Percentiles rank a stretch among this genome's conserved stretches.
phyloP scores from a whole-genome alignment of 345 rosid genomes.

The Corymbia maculata region DNA sequence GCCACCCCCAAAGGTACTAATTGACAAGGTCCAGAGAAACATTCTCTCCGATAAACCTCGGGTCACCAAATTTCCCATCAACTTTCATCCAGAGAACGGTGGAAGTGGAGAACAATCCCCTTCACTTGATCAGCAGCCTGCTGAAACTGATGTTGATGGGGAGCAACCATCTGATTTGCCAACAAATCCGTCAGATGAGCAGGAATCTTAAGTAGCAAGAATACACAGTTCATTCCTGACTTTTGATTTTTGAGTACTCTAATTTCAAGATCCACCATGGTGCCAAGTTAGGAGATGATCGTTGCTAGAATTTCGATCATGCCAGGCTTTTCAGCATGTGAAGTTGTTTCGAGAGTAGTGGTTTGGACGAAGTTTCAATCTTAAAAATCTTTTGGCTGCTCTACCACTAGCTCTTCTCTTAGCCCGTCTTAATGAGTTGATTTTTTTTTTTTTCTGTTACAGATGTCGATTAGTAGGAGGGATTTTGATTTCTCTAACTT shows the following conservation, averaged over 20 bases:
- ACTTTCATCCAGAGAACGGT: slow-evolving; percentile 70
- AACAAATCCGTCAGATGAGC: slow-evolving; percentile 13
- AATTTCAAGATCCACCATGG: neutral
- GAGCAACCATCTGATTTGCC: slow-evolving; percentile 17
- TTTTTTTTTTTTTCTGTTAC: neutral
- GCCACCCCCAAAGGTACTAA: slow-evolving; percentile 69
- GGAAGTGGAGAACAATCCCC: slow-evolving; percentile 25
- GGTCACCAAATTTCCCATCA: slow-evolving; percentile 91
- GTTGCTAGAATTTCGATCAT: neutral
- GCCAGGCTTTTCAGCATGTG: neutral
- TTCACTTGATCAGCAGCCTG: slow-evolving; percentile 28
- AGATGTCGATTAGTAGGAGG: neutral
- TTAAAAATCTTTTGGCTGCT: neutral
- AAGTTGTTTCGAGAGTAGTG: neutral
- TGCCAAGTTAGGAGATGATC: neutral
- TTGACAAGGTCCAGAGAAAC: slow-evolving; percentile 76
- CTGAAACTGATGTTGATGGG: slow-evolving; percentile 21
- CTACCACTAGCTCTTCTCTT: neutral
- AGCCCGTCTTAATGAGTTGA: neutral
- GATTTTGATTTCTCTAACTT: neutral
- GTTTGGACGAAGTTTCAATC: neutral
- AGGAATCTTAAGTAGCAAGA: slow-evolving; percentile 5
- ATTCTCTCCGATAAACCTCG: slow-evolving; percentile 85
- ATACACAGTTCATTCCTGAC: neutral
- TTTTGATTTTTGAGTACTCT: neutral